Conservation (phyloP, 225 moss, liverwort and hornwort genomes). For the Bryum argenteum region DNA sequence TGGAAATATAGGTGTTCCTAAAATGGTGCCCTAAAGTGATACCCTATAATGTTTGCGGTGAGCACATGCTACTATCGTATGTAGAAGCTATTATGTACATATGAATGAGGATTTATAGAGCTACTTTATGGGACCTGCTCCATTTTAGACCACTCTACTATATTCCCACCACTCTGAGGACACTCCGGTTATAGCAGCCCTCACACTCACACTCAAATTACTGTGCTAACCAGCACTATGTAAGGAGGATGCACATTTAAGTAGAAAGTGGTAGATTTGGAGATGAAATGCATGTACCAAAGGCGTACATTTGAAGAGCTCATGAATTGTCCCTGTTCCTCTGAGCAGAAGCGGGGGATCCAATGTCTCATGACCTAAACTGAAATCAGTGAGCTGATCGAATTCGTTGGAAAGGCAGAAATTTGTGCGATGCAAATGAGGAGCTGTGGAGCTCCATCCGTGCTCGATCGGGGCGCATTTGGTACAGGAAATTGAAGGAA, state of each 20-base stretch:
- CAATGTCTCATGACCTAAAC: conserved; percentile 21
- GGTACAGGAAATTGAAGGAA: not conserved
- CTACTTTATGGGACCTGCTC: no score
- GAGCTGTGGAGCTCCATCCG: not conserved
- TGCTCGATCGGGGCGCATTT: conserved; percentile 7
- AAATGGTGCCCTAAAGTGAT: no score
- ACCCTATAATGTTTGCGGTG: no score
- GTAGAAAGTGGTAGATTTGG: not conserved
- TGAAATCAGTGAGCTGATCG: not conserved
- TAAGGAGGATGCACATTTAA: not conserved
- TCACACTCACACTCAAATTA: not conserved
- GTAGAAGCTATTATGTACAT: no score
- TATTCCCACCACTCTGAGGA: no score
- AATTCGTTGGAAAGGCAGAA: conserved; percentile 7
- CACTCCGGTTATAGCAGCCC: no score
- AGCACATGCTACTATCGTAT: no score
- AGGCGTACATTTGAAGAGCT: not conserved
- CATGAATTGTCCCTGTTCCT: not conserved
- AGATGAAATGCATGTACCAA: not conserved
- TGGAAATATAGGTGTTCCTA: no score
- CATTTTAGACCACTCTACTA: no score
- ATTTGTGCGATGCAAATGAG: not conserved
- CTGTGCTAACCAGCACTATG: not conserved
- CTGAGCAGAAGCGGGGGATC: not conserved
- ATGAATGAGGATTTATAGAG: no score